Conservation (phyloP, 2,329 filamentous ascomycete species). For the Tothia fuscella region DNA sequence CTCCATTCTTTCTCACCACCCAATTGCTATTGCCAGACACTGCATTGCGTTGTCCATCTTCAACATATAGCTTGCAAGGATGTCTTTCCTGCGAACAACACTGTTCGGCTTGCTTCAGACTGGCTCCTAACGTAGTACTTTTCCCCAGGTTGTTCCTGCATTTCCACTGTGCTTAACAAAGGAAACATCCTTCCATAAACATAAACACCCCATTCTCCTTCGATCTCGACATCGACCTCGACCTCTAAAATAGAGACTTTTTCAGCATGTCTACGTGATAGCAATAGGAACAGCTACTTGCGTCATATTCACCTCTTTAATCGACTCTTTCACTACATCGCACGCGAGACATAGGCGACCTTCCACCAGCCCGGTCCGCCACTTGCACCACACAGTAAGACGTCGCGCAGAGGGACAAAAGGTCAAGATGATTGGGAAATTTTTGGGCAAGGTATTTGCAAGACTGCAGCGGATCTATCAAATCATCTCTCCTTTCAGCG, state of each 20-base stretch:
- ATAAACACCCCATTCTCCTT: too few species aligned
- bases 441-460: slow-evolving; percentile 3
- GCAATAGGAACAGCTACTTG: background rate
- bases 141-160: too few species aligned
- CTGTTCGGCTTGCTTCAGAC: too few species aligned
- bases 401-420: background rate
- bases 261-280: background rate
- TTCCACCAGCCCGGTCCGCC: background rate
- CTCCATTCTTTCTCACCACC: too few species aligned
- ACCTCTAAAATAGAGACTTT: background rate
- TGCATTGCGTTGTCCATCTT: too few species aligned
- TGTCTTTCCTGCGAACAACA: too few species aligned
- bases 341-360: background rate
- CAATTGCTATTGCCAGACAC: too few species aligned
- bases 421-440: slow-evolving; percentile 4
- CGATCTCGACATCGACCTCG: too few species aligned
- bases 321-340: background rate
- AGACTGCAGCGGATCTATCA: background rate
- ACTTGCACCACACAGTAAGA: background rate
- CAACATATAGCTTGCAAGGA: too few species aligned
- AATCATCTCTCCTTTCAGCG: background rate
- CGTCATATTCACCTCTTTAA: background rate
- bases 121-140: too few species aligned
- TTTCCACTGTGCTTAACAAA: too few species aligned
- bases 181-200: too few species aligned